Base-by-base conservation (phyloP, 257 asterid genomes). In the Penstemon eatonii region DNA sequence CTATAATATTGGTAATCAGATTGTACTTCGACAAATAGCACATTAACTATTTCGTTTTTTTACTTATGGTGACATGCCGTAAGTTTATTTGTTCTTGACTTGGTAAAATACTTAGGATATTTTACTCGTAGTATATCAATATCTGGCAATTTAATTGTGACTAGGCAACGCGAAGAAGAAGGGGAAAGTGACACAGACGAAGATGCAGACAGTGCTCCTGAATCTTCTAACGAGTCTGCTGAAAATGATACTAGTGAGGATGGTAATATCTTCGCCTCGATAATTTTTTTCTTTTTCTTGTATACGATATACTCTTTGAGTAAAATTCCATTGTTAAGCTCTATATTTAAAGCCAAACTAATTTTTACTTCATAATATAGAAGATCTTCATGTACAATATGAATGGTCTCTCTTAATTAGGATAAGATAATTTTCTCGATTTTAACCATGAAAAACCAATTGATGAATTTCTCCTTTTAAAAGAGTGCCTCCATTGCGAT, bases 131-230 rank as follows among this genome's bases (percentile, higher is more conserved):
- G 43, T 37, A 5, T 10, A 56, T n/a, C 45, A 39, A 56, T 64
- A 45, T 51, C 52, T 10, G 33, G 39, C 66, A 61, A 4, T 65
- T 78, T 39, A 10, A 6, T 49, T 19, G 8, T 77, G 75, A 49
- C 60, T 73, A 91, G 97, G 80, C 86, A 82, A 75, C 78, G 75
- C 77, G 95, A 84, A 76, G 90, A 84, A 80, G 83, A 79, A 74
- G 91, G 96, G 36, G 63, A 63, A 78, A 72, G 84, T 38, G 97
- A 76, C 25, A 61, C 91, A 57, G 91, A 91, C 49, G 90, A 84
- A 67, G 89, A 74, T 45, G 72, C 1, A 43, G 84, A 69, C 54
- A 78, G 73, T 44, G 82, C 68, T 61, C 49, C 68, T 1, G 86
- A 83, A 74, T 74, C 81, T 61, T 60, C 61, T 71, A 69, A 65